A percentile compares a stretch with the other conserved stretches of the same genome.
Evolutionary conservation across 169 alveolate genomes (phyloP).

Genomic region (Perkinsus olseni): DNA sequence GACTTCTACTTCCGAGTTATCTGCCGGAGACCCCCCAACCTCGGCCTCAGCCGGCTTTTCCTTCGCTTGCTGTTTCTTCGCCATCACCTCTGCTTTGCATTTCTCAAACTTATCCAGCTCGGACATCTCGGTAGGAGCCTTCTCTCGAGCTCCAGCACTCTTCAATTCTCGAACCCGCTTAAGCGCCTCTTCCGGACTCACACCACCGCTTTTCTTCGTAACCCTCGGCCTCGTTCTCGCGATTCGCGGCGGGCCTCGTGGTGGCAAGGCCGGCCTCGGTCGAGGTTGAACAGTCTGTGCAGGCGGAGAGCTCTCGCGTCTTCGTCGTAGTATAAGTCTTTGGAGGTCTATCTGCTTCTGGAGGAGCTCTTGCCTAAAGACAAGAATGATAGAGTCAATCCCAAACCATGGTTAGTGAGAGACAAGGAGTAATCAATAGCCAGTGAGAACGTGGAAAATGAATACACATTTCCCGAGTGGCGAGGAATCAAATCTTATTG

Average conservation of each 20-base stretch:
- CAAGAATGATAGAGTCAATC: not conserved
- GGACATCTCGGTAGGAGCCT: not conserved
- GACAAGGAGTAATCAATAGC: no score
- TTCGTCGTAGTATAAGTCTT: not conserved
- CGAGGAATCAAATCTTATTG: no score
- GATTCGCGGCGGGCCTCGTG: not conserved
- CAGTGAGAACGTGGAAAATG: no score
- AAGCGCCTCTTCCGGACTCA: not conserved
- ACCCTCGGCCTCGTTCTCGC: not conserved
- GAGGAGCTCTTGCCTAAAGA: not conserved
- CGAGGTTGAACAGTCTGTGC: not conserved
- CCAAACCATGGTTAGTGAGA: not conserved
- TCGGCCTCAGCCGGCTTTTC: not conserved
- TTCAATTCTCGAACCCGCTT: not conserved
- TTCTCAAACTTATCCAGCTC: not conserved
- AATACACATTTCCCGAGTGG: no score
- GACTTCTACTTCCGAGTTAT: not conserved
- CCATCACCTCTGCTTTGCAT: not conserved
- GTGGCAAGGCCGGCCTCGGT: not conserved
- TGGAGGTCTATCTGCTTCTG: not conserved
- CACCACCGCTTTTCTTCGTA: not conserved
- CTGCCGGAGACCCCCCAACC: not conserved
- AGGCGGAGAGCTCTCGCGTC: not conserved
- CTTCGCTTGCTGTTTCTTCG: not conserved
- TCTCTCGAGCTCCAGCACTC: not conserved